Base-by-base conservation (phyloP, 192 early-diverging fungal genomes). In the Coemansia sp. region DNA sequence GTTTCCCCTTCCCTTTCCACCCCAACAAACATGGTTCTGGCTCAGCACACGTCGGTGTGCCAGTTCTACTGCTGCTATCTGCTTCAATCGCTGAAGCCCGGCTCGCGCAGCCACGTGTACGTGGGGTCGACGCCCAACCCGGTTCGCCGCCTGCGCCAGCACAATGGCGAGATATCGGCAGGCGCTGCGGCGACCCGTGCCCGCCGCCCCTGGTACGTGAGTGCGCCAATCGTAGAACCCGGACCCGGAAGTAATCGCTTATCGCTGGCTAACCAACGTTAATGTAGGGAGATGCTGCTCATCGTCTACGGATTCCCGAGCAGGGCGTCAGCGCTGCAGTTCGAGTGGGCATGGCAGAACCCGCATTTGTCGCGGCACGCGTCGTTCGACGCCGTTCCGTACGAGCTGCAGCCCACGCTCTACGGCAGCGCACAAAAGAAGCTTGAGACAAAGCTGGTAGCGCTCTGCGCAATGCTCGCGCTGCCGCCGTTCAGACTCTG, bases 311-410 rank as follows among this genome's bases (percentile, higher is more conserved):
- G 77, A 23, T 74, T 71, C 52, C 72, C 77, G 44, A 71, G 64
- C 67, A 69, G 71, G 45, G 53, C 63, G 3, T 35, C 71, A 9
- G 77, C 71, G 31, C 54, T 80, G 57, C 71, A 75, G 67, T 64
- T 69, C 30, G 77, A 80, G 62, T 80, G 77, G 77, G 77, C 77
- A 22, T 80, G 77, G 77, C 77, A 80, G 56, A 68, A 73, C 43
- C 72, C 71, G 40, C 64, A 71, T 56, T 54, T 67, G 61, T 65
- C 74, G 50, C 75, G 68, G 21, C 68, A 71, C 62, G 54, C 65
- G 24, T 48, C 67, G 16, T 25, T 64, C 33, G 65, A 42, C 12
- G 54, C 56, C 4, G 61, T 78, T 22, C 65, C 64, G 7, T 54
- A 55, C 31, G 58, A 48, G 6, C 47, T 57, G n/a, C 58, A 60